These are phyloP conservation scores for Isatis lusitanica DNA, from an alignment of 441 rosid species.

Conservation along the genomic window DNA sequence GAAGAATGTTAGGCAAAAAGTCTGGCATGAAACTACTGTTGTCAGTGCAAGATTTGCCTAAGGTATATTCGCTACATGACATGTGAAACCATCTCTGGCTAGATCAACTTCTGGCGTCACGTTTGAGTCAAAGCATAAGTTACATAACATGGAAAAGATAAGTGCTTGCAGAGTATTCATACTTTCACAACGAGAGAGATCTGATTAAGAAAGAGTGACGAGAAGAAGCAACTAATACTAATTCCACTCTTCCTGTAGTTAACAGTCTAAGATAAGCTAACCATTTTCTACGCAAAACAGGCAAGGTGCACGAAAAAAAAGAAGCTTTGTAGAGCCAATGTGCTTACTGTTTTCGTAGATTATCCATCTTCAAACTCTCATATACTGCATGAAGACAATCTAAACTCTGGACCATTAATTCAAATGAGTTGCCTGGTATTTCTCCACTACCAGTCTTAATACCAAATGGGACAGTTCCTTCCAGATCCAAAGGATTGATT, in stretches of 20 bases:
- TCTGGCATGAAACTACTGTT: constrained; percentile 12
- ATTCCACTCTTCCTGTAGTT: neutral
- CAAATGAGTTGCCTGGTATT: constrained; percentile 45
- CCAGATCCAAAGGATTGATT: constrained; percentile 35
- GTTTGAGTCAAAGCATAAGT: neutral
- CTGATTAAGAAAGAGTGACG: neutral
- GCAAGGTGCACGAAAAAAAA: constrained; percentile 5
- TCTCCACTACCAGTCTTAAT: constrained; percentile 43
- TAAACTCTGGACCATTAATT: constrained; percentile 61
- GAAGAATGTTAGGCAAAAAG: constrained; percentile 6
- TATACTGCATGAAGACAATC: constrained; percentile 88
- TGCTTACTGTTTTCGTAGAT: constrained; percentile 86
- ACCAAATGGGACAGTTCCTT: constrained; percentile 37
- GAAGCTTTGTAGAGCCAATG: constrained; percentile 11
- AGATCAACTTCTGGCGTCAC: constrained; percentile 1
- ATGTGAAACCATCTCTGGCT: neutral
- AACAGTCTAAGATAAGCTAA: constrained; percentile 18
- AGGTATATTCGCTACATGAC: neutral
- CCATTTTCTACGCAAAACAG: neutral
- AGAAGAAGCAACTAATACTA: neutral
- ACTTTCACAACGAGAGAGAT: constrained; percentile 14
- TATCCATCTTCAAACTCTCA: constrained; percentile 93
- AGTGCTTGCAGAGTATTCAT: constrained; percentile 2
- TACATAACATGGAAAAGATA: neutral
- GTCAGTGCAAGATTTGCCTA: neutral